Evolutionary conservation across 2,329 filamentous ascomycete genomes (phyloP).

Genomic region (Fusarium sterilihyphosum): DNA sequence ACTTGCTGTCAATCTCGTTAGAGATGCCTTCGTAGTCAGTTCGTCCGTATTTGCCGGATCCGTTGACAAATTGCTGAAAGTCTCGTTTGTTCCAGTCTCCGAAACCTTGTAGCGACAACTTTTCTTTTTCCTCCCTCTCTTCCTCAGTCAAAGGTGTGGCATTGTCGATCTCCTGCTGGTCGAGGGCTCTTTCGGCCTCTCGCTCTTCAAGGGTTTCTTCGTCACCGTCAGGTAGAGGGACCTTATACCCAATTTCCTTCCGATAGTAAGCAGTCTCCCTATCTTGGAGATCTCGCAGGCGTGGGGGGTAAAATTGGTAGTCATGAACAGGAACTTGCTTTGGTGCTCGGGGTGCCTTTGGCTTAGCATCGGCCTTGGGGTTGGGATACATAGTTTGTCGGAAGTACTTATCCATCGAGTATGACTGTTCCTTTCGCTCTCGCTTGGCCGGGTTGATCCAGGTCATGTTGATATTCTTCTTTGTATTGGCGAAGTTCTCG

Average conservation of each 20-base stretch:
- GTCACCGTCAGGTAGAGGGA: conserved; percentile 85
- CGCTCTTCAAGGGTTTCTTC: conserved; percentile 88
- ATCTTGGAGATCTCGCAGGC: conserved; percentile 89
- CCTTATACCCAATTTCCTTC: conserved; percentile 96
- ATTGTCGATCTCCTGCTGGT: conserved; percentile 93
- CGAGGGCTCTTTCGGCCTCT: conserved; percentile 85
- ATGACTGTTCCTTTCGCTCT: conserved; percentile 97
- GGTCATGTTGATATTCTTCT: conserved; percentile 89
- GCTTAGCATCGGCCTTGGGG: conserved; percentile 89
- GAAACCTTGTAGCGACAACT: conserved; percentile 85
- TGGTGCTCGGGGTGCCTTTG: conserved; percentile 93
- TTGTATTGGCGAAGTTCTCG: conserved; percentile 89
- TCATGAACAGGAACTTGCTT: conserved; percentile 94
- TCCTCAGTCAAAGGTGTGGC: conserved; percentile 88
- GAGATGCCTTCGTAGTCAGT: conserved; percentile 87
- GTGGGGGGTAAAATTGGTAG: conserved; percentile 94
- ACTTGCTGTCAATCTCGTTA: conserved; percentile 91
- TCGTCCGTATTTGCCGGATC: conserved; percentile 90
- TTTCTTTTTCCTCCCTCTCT: conserved; percentile 87
- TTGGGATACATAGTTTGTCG: conserved; percentile 82
- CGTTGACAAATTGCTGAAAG: conserved; percentile 98
- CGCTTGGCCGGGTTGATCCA: conserved; percentile 99
- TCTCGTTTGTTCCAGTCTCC: conserved; percentile 96
- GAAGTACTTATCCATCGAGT: conserved; percentile 99
- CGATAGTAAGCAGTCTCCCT: conserved; percentile 95